Base-by-base conservation (phyloP, 371 early-diverging fungal species). In the Mortierella sp. region DNA sequence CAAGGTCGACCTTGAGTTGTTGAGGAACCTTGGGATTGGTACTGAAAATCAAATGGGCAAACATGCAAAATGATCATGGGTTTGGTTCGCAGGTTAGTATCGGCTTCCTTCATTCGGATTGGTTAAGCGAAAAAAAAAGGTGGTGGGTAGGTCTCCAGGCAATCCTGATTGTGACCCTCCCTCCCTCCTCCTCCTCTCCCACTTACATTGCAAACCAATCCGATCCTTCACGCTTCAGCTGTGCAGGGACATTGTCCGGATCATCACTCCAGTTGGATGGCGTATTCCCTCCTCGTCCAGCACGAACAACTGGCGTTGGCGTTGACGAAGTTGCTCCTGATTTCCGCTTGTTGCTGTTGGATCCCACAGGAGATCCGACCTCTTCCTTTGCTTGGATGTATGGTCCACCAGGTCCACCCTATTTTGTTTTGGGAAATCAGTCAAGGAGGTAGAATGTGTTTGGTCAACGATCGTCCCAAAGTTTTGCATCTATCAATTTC, bases 151-250 rank as follows among this genome's bases (percentile, higher is more conserved):
- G n/a, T n/a, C 39, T 14, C 39, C 7, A 39, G 39, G 9, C 12
- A 44, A 44, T 17, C 44, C 44, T 44, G n/a, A 44, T 17, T 5
- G 8, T 40, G 40, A 40, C 8, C 8, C 40, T 40, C 16, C 40
- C 8, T 16, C 40, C 40, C 8, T 40, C 16, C 14, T n/a, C 24
- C 24, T 27, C 3, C 29, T 28, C 14, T 29, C 8, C 40, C 40
- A 34, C 90, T 74, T 87, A 90, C 89, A 93, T 85, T 44, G 92
- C 93, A 83, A 92, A 88, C 96, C 96, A 96, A 85, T 96, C 96
- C 12, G 82, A 70, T 14, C 95, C 95, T 81, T 96, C 96, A n/a
- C 88, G 89, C 79, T 93, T 94, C 83, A 91, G 80, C 54, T 86
- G 89, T 6, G 90, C 76, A 16, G 95, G 95, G 21, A 94, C 91